These are phyloP conservation scores for Cryomyces minteri DNA, from an alignment of 495 filamentous ascomycete genomes.

Conservation along the genomic window DNA sequence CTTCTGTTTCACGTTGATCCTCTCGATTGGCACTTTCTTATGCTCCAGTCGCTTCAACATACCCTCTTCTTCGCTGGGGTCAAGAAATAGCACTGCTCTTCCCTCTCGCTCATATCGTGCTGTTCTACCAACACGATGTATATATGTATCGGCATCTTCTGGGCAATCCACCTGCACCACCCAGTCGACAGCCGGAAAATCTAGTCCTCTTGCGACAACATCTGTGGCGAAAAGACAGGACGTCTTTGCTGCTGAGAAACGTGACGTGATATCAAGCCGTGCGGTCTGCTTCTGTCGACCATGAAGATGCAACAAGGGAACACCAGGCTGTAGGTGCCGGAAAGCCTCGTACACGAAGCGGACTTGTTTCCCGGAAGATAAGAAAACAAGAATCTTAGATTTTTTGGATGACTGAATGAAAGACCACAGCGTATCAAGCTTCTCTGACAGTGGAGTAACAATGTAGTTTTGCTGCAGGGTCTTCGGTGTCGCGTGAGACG, in stretches of 20 bases:
- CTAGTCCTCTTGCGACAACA: conserved; percentile 79
- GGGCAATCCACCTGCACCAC: conserved; percentile 90
- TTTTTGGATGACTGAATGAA: conserved; percentile 83
- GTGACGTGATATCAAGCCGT: conserved; percentile 65
- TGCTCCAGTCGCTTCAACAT: conserved; percentile 68
- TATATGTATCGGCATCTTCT: conserved; percentile 93
- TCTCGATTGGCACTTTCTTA: conserved; percentile 72
- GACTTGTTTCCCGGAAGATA: conserved; percentile 91
- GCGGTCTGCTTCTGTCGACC: conserved; percentile 85
- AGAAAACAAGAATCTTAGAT: conserved; percentile 81
- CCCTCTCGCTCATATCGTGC: conserved; percentile 83
- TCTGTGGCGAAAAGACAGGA: conserved; percentile 90
- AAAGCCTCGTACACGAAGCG: conserved; percentile 89
- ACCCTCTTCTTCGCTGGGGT: conserved; percentile 76
- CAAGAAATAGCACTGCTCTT: conserved; percentile 75
- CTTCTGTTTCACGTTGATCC: conserved; percentile 68
- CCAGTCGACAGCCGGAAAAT: conserved; percentile 96
- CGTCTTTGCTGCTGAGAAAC: conserved; percentile 59
- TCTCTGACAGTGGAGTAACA: conserved; percentile 63
- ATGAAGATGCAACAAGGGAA: conserved; percentile 86
- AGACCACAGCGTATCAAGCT: conserved; percentile 78
- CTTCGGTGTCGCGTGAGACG: conserved; percentile 61
- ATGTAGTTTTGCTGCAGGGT: conserved; percentile 84
- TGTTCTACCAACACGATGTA: conserved; percentile 88
- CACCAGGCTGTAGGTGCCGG: conserved; percentile 83